These are phyloP conservation scores for Apiospora kogelbergensis DNA, from an alignment of 2,329 filamentous ascomycete genomes.

Conservation along the genomic window DNA sequence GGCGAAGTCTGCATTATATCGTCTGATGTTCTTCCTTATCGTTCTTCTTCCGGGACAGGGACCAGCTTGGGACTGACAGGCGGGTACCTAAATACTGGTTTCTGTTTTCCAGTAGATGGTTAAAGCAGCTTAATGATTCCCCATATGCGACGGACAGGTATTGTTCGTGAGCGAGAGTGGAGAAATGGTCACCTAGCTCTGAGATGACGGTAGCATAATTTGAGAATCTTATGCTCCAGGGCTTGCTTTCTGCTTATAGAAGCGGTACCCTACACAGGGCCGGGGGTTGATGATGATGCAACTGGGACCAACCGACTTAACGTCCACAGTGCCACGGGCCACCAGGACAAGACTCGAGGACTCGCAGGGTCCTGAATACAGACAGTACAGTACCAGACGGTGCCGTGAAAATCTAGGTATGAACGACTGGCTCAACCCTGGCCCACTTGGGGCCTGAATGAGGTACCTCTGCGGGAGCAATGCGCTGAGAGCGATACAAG, in stretches of 20 bases:
- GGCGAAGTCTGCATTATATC: slow-evolving; percentile 46
- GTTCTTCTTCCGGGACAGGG: slow-evolving; percentile 30
- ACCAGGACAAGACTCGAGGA: slow-evolving; percentile 13
- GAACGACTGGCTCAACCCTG: not conserved
- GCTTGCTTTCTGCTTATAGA: slow-evolving; percentile 51
- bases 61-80: slow-evolving; percentile 36
- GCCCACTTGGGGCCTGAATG: not conserved
- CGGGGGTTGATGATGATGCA: slow-evolving; percentile 42
- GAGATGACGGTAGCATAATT: slow-evolving; percentile 57
- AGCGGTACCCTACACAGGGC: slow-evolving; percentile 38
- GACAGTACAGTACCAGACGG: not conserved
- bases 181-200: slow-evolving; percentile 44
- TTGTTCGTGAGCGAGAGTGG: slow-evolving; percentile 46
- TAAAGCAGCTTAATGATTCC: slow-evolving; percentile 37
- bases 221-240: slow-evolving; percentile 58
- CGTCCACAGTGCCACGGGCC: slow-evolving; percentile 16
- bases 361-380: not conserved
- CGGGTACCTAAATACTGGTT: slow-evolving; percentile 38
- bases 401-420: not conserved
- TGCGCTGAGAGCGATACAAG: not conserved
- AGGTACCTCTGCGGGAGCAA: not conserved
- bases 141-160: slow-evolving; percentile 28
- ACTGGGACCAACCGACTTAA: slow-evolving; percentile 31
- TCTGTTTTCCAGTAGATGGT: slow-evolving; percentile 41
- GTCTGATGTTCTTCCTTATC: slow-evolving; percentile 45